Base-by-base conservation (phyloP, 2,329 filamentous ascomycete genomes). In the Diplodia scrobiculata region DNA sequence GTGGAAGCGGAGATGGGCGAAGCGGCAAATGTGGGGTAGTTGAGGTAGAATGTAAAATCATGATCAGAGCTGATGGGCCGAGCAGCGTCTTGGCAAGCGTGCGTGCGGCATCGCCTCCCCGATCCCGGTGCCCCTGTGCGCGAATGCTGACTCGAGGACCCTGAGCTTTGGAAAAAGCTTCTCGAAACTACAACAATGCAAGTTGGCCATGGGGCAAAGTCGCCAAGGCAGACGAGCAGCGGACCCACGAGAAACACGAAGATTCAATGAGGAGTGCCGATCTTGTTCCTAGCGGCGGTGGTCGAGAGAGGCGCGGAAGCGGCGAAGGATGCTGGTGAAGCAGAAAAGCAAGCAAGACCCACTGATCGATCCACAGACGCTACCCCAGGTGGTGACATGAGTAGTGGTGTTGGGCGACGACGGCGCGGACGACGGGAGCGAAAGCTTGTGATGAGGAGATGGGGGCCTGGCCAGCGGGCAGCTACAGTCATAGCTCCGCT, bases 261-360 rank as follows among this genome's bases (percentile, higher is more conserved):
- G 52, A 32, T 25, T 19, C 52, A 54, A 54, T 38, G 14, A 21
- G 21, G 21, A 1, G 3, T 58, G 54, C 54, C 54, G 54, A 58
- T 58, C 52, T 36, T 52, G 17, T 17, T 9, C 25, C 50, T 29
- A 6, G n/a, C 11, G 25, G 29, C 27, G 51, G 41, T n/a, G 9
- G 34, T 54, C 54, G 45, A 58, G 19, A 45, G 53, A 9, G 5
- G 19, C 19, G 38, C 36, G 34, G 53, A 27, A 25, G 19, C 53
- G 53, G 54, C 25, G 36, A 21, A 58, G 54, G 54, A 58, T 58
- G 34, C 36, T 21, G 34, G 19, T 36, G 34, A 13, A 34, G 19
- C 34, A 45, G 38, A 14, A 58, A 58, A 45, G 36, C 7, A 45
- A 58, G 3, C 51, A 34, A 14, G 51, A 17, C 51, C 25, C 51